Base-by-base conservation (phyloP, 1,284 basidiomycete genomes). In the Cutaneotrichosporon dermatis region DNA sequence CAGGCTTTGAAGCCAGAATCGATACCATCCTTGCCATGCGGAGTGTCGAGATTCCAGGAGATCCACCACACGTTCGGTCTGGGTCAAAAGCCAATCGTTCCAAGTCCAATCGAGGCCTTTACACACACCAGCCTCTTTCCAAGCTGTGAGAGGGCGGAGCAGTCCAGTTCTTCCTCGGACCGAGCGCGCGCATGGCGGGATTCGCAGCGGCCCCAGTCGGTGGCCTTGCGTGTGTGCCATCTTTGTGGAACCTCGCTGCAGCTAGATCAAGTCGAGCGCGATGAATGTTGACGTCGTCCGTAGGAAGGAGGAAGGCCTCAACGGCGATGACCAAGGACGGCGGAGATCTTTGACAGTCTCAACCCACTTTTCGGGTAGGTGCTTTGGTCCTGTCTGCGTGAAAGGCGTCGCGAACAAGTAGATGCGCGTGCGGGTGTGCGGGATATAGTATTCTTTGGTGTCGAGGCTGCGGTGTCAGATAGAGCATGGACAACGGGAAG, bases 61-160 rank as follows among this genome's bases (percentile, higher is more conserved):
- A 75, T 97, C 93, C 84, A 91, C 89, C 3, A 97, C 93, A 41
- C 93, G 85, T 73, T 96, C 92, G 15, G 96, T 94, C 74, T 96
- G 93, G 6, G 85, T 84, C 16, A 86, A 80, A 25, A 87, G 90
- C 92, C 93, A 97, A 72, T 96, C 93, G 65, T 88, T 86, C 94
- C 94, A 97, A 15, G 88, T 88, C 69, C 90, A 92, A 71, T 96
- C 92, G 1, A 88, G 88, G 60, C 94, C 80, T 69, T 89, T 91
- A 73, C 90, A 93, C 55, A 84, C 86, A 9, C 91, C 92, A 67
- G 90, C 89, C 80, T 96, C 92, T 62, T 94, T 89, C 93, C 93
- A 97, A 67, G 86, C 87, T 0, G 94, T 97, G 41, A 95, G 79
- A 0, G 93, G 92, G 35, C 93, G 85, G 68, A 91, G 89, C 16